Evolutionary conservation across 1,139 yeast species (phyloP).

Genomic region (Debaryomyces fabryi): DNA sequence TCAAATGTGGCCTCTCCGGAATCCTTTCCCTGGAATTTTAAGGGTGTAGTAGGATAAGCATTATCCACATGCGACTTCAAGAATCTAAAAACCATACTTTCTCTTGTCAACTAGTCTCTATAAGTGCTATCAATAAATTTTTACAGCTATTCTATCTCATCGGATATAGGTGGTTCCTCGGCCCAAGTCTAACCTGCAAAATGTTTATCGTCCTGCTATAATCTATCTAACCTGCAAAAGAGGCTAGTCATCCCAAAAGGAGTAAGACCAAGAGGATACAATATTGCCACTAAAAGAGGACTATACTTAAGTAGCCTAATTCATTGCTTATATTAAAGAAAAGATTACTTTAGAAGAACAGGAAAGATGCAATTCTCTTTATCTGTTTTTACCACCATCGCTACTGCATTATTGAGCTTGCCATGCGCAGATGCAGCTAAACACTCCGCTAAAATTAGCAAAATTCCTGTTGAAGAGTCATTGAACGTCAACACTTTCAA

Average conservation of each 20-base stretch:
- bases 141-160: neutral
- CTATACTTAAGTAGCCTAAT: neutral
- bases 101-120: neutral
- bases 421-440: slow-evolving; percentile 58
- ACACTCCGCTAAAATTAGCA: slow-evolving; percentile 64
- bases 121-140: neutral
- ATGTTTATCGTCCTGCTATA: neutral
- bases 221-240: slow-evolving; percentile 4
- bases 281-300: slow-evolving; percentile 3
- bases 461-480: slow-evolving; percentile 63
- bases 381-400: slow-evolving; percentile 49
- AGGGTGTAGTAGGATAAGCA: slow-evolving; percentile 29
- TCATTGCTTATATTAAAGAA: neutral
- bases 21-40: slow-evolving; percentile 17
- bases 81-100: slow-evolving; percentile 13
- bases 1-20: slow-evolving; percentile 19
- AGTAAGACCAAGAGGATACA: neutral
- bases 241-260: slow-evolving; percentile 4
- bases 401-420: slow-evolving; percentile 52
- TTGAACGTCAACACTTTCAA: slow-evolving; percentile 60
- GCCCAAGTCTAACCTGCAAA: neutral
- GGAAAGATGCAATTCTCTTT: slow-evolving; percentile 35
- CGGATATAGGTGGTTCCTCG: neutral
- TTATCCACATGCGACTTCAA: slow-evolving; percentile 32
- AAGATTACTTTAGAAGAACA: neutral